These are phyloP conservation scores for Stephanocyclus meneghinianus DNA, from an alignment of 352 stramenopile species.

Conservation along the genomic window DNA sequence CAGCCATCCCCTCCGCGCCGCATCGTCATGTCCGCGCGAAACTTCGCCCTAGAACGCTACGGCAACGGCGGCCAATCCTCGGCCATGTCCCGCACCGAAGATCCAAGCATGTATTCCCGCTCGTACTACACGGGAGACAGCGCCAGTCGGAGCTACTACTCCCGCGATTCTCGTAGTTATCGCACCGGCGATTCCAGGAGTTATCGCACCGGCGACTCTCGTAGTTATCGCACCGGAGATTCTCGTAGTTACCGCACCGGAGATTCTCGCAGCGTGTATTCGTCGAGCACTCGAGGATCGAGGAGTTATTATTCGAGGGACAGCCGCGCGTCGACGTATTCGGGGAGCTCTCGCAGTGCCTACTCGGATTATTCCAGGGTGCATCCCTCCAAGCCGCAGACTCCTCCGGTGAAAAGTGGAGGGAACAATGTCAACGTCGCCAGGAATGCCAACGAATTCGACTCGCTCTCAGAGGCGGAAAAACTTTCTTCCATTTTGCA, in stretches of 20 bases:
- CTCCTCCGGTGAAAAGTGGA: background rate
- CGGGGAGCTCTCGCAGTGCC: background rate
- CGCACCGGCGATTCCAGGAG: background rate
- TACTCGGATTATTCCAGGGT: background rate
- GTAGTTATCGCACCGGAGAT: background rate
- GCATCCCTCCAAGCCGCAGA: constrained; percentile 1
- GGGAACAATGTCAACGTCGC: background rate
- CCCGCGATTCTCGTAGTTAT: background rate
- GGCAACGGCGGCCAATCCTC: background rate
- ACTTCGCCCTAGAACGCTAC: constrained; percentile 14
- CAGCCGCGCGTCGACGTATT: background rate
- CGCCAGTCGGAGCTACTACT: background rate
- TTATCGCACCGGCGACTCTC: background rate
- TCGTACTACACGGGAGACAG: background rate
- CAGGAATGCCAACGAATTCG: constrained; percentile 6
- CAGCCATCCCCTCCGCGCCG: background rate
- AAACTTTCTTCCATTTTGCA: background rate
- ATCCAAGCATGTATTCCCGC: background rate
- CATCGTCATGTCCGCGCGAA: background rate
- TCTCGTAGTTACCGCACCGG: background rate
- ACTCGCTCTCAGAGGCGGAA: constrained; percentile 3
- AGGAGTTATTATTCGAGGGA: background rate
- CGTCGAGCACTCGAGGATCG: background rate
- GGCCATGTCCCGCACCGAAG: background rate
- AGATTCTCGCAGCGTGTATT: background rate